phyloP scores from a whole-genome alignment of 305 asterid species.

The Stenogyne calaminthoides region DNA sequence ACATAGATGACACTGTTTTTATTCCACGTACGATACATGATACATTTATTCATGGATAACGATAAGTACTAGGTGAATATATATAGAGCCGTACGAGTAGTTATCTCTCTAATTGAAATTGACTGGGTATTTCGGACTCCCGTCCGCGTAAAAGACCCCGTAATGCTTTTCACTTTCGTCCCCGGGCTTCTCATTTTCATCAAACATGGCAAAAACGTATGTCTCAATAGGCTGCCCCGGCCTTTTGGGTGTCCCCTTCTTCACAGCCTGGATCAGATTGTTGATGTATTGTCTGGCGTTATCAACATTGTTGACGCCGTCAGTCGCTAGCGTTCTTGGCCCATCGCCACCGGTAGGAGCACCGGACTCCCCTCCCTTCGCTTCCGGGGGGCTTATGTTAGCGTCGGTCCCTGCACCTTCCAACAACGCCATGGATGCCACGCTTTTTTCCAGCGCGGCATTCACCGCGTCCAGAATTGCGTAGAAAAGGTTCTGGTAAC shows the following conservation, averaged over 20 bases:
- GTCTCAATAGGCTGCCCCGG: conserved; percentile 43
- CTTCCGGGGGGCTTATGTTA: too few species aligned
- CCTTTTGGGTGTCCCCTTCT: conserved; percentile 43
- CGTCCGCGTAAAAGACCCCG: conserved; percentile 47
- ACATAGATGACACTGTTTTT: too few species aligned
- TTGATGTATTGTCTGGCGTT: conserved; percentile 27
- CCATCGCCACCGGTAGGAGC: too few species aligned
- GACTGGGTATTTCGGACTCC: conserved; percentile 43
- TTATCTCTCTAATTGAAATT: not conserved
- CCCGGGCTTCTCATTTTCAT: conserved; percentile 53
- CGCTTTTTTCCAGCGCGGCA: too few species aligned
- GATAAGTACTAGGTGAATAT: too few species aligned
- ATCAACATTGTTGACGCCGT: conserved; percentile 17
- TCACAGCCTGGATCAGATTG: conserved; percentile 30
- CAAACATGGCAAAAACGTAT: conserved; percentile 47
- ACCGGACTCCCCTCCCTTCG: too few species aligned
- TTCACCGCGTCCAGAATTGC: conserved; percentile 30
- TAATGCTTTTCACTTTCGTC: conserved; percentile 48
- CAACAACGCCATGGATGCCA: too few species aligned
- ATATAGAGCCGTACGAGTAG: too few species aligned
- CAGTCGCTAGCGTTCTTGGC: conserved; percentile 2
- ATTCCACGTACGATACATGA: too few species aligned
- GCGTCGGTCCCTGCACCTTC: too few species aligned
- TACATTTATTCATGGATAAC: too few species aligned
- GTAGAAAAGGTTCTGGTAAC: conserved; percentile 36